A percentile compares a stretch with the other conserved stretches of the same genome.
Evolutionary conservation across 1,284 basidiomycete species (phyloP).

Genomic region (Pseudozyma sp.): DNA sequence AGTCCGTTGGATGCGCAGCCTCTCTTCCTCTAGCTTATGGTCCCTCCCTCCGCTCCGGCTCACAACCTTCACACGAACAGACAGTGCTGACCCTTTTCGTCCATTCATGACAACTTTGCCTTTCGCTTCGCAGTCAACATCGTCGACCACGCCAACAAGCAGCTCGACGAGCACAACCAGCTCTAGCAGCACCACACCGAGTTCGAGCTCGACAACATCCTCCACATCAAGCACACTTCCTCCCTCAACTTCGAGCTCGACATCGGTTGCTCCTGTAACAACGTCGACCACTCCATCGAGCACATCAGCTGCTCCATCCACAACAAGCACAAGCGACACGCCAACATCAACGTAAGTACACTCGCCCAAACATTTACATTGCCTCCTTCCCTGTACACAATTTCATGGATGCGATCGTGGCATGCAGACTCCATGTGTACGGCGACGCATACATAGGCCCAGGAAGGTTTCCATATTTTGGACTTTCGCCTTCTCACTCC

Average conservation of each 20-base stretch:
- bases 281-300: slow-evolving; percentile 11
- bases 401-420: no score
- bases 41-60: slow-evolving; percentile 2
- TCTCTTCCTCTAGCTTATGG: background rate
- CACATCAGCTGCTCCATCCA: slow-evolving; percentile 12
- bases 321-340: slow-evolving; percentile 29
- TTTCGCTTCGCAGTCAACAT: background rate
- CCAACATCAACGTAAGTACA: slow-evolving; percentile 48
- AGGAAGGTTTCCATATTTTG: background rate
- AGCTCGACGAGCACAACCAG: slow-evolving; percentile 12
- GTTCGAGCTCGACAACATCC: slow-evolving; percentile 19
- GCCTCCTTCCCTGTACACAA: no score
- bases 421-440: slow-evolving; percentile 13
- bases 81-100: slow-evolving; percentile 3
- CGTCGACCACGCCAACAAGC: slow-evolving; percentile 8
- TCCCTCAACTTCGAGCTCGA: slow-evolving; percentile 10
- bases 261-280: slow-evolving; percentile 12
- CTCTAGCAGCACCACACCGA: slow-evolving; percentile 20
- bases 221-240: slow-evolving; percentile 14
- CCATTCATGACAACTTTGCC: background rate
- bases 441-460: slow-evolving; percentile 17
- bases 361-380: background rate
- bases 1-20: slow-evolving; percentile 5
- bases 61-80: background rate
- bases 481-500: background rate